phyloP scores from a whole-genome alignment of 192 early-diverging fungal species.

The Gamsiella multidivaricata region DNA sequence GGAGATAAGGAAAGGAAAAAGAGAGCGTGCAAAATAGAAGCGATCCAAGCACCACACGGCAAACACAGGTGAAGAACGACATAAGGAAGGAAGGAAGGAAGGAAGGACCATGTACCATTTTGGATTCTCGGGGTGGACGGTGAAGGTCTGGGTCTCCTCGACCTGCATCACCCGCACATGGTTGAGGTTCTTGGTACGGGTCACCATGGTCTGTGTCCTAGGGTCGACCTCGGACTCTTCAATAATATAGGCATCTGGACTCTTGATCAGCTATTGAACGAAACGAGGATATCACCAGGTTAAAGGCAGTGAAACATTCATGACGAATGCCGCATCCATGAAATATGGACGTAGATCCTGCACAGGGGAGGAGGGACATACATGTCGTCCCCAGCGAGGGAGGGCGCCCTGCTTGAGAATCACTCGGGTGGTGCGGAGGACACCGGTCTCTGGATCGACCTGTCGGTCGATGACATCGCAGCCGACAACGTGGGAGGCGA shows the following conservation, averaged over 20 bases:
- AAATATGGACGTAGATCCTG: neutral
- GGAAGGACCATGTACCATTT: slow-evolving; percentile 47
- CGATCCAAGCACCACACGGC: slow-evolving; percentile 1
- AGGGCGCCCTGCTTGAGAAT: slow-evolving; percentile 89
- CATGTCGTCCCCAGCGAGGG: slow-evolving; percentile 86
- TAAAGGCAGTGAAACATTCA: neutral
- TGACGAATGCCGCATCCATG: neutral
- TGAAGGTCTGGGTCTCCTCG: slow-evolving; percentile 89
- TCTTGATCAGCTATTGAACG: slow-evolving; percentile 77
- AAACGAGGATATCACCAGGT: neutral
- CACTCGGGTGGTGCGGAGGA: slow-evolving; percentile 87
- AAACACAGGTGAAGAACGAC: neutral
- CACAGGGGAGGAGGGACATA: slow-evolving; percentile 25
- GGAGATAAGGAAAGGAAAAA: neutral
- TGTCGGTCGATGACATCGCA: slow-evolving; percentile 92
- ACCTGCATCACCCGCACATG: slow-evolving; percentile 94
- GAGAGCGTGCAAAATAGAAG: neutral
- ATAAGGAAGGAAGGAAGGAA: neutral
- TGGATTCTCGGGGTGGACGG: slow-evolving; percentile 60
- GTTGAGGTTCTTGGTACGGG: slow-evolving; percentile 88
- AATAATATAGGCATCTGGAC: slow-evolving; percentile 88
- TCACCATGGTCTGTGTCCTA: slow-evolving; percentile 78
- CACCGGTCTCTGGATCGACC: slow-evolving; percentile 81
- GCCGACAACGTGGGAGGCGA: slow-evolving; percentile 92
- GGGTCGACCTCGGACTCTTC: slow-evolving; percentile 91